Evolutionary conservation across 169 alveolate genomes (phyloP).

Genomic region (Eimeria maxima): DNA sequence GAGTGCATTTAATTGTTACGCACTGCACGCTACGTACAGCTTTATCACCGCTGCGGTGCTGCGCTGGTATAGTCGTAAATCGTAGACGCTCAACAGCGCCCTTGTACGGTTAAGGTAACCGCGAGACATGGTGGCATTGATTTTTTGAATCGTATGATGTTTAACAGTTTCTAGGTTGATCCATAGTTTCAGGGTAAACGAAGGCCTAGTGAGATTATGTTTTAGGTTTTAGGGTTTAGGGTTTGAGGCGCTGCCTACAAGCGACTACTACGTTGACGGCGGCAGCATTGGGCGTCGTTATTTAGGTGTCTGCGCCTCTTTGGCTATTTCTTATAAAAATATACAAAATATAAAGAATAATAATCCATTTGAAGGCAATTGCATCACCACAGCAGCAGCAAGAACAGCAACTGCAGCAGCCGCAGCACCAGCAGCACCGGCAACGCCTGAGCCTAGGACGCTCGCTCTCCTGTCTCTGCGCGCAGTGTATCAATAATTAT

Average conservation of each 20-base stretch:
- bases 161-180: background rate
- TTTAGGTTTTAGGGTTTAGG: background rate
- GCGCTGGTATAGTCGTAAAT: too few relatives aligned
- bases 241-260: background rate
- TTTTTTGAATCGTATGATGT: background rate
- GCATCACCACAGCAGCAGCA: background rate
- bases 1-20: too few relatives aligned
- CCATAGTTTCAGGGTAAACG: background rate
- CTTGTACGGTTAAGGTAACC: too few relatives aligned
- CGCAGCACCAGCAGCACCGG: background rate
- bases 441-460: background rate
- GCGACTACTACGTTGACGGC: too few relatives aligned
- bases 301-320: background rate
- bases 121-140: too few relatives aligned
- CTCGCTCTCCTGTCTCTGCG: background rate
- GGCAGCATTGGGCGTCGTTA: too few relatives aligned
- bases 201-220: background rate
- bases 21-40: too few relatives aligned
- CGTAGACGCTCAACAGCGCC: too few relatives aligned
- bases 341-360: background rate
- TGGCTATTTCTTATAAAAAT: background rate
- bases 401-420: slow-evolving; percentile 13
- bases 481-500: background rate
- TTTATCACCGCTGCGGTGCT: too few relatives aligned
- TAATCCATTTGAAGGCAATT: background rate